These are phyloP conservation scores for Fusarium robinianum DNA, from an alignment of 2,329 filamentous ascomycete species.

Conservation along the genomic window DNA sequence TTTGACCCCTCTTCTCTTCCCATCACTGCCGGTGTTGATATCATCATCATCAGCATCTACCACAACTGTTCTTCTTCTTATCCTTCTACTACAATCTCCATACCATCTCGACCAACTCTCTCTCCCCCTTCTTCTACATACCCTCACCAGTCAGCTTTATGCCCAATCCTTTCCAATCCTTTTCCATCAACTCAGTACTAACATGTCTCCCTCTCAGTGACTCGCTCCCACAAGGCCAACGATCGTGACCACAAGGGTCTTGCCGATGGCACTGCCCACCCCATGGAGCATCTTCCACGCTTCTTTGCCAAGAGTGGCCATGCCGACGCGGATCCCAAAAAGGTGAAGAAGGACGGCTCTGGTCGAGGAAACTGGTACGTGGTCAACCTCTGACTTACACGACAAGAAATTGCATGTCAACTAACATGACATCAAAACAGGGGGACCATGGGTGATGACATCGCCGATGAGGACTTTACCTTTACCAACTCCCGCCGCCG, in stretches of 20 bases:
- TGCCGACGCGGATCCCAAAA: conserved; percentile 81
- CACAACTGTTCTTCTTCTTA: too few species aligned
- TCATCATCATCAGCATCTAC: conserved; percentile 19
- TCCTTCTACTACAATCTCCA: background rate
- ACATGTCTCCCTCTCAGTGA: conserved; percentile 65
- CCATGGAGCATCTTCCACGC: conserved; percentile 78
- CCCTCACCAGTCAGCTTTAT: conserved; percentile 27
- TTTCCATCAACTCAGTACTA: conserved; percentile 14
- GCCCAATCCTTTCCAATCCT: background rate
- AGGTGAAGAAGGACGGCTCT: conserved; percentile 94
- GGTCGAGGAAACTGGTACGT: conserved; percentile 93
- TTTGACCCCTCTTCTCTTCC: conserved; percentile 25
- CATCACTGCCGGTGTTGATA: conserved; percentile 21
- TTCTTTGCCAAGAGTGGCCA: conserved; percentile 92
- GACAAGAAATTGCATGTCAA: too few species aligned
- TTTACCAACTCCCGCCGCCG: conserved; percentile 86
- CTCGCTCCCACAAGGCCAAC: conserved; percentile 94
- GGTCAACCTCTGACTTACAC: background rate
- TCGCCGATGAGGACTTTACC: conserved; percentile 81
- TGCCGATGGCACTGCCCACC: conserved; percentile 71
- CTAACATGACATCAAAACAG: conserved; percentile 49
- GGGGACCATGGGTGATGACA: conserved; percentile 82
- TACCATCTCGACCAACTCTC: background rate
- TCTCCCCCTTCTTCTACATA: conserved; percentile 1
- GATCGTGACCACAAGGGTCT: conserved; percentile 86